Conservation (phyloP, 345 rosid species). For the Eucalyptus sideroxylon region DNA sequence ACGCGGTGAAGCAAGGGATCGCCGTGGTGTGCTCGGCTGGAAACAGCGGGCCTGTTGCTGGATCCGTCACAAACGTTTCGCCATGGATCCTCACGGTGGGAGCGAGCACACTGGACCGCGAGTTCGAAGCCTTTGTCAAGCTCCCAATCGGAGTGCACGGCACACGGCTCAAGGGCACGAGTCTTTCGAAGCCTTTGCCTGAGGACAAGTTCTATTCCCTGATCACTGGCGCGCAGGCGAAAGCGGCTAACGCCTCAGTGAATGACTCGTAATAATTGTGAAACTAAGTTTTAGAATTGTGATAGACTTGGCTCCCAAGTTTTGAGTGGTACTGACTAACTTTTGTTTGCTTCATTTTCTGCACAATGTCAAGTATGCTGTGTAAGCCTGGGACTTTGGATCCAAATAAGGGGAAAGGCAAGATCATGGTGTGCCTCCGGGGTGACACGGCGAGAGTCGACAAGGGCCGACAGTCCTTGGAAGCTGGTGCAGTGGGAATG, state of each 20-base stretch:
- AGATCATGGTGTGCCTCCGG: constrained; percentile 43
- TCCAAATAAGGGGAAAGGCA: constrained; percentile 30
- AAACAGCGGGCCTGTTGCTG: constrained; percentile 28
- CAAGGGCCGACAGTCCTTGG: constrained; percentile 28
- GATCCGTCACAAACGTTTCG: constrained; percentile 26
- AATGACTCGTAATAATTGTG: constrained; percentile 21
- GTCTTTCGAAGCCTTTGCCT: constrained; percentile 23
- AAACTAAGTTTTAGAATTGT: not conserved
- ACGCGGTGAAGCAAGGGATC: constrained; percentile 33
- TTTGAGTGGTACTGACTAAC: not conserved
- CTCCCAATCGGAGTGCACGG: constrained; percentile 16
- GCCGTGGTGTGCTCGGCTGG: constrained; percentile 39
- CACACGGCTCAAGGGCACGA: constrained; percentile 20
- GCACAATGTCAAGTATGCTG: constrained; percentile 2
- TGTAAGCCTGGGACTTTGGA: constrained; percentile 27
- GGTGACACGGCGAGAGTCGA: constrained; percentile 30
- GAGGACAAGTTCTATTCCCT: constrained; percentile 18
- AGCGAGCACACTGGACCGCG: constrained; percentile 47
- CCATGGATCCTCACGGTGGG: constrained; percentile 60
- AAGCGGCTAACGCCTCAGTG: constrained; percentile 6
- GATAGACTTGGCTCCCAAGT: not conserved
- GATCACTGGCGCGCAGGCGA: constrained; percentile 11
- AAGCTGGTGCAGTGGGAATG: constrained; percentile 62
- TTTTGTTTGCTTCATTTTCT: not conserved
- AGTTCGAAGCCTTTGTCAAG: constrained; percentile 18